Evolutionary conservation across 1,284 basidiomycete genomes (phyloP), one percentile per base, ranked within the genome.

Genomic region (Apiotrichum veenhuisii): DNA sequence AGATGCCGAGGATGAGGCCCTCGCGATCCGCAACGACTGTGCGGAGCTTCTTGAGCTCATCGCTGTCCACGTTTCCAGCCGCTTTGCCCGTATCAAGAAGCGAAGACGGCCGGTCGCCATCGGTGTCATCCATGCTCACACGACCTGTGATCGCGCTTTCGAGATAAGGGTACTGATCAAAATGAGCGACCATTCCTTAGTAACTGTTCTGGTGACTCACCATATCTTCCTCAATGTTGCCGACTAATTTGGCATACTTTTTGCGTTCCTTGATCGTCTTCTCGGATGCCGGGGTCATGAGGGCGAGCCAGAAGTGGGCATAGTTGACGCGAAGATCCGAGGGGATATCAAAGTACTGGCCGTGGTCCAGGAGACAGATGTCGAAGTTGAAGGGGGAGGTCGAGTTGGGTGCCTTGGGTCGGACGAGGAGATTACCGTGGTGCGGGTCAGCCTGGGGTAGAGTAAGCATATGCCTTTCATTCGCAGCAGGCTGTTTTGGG

Each of bases 381-480:
- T 98, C 94, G 69, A 97, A 97, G 74, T 95, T 95, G 78, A 89
- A 89, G 0, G 90, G 89, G 7, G 89, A 92, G 54, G 81, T 81
- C 1, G 90, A 89, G 3, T 62, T 65, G 12, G 71, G 63, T 1
- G 84, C 81, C 10, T 86, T 83, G 1, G 88, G 85, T 55, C 93
- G 85, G 57, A 99, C 95, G 27, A 98, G 81, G 23, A 98, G 80
- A 72, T 98, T 98, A 11, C 95, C 93, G 56, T 77, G 73, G 55
- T 76, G 76, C 1, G 74, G 74, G 54, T 77, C 76, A 30, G 77
- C 75, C 58, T n/a, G n/a, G n/a, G n/a, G n/a, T n/a, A n/a, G n/a
- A n/a, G n/a, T n/a, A n/a, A n/a, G n/a, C n/a, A n/a, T n/a, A n/a
- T n/a, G n/a, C n/a, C n/a, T n/a, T n/a, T n/a, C n/a, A n/a, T n/a